Evolutionary conservation across 2,329 filamentous ascomycete genomes (phyloP).

Genomic region (Stachybotrys elegans): DNA sequence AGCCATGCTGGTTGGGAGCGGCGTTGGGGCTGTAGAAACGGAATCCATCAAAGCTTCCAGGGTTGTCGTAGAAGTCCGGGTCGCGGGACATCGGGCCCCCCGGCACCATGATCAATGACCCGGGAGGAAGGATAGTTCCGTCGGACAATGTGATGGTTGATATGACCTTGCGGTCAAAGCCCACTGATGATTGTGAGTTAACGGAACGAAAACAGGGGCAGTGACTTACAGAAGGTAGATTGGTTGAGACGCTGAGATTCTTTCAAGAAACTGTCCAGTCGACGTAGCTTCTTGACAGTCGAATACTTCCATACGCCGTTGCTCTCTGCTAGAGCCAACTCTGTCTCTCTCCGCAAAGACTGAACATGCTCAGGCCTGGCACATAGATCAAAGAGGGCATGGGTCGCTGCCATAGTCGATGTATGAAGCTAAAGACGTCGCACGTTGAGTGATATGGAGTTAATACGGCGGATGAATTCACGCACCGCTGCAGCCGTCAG

Average conservation of each 20-base stretch:
- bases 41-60: background rate
- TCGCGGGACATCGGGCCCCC: slow-evolving; percentile 2
- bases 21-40: slow-evolving; percentile 2
- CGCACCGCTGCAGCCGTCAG: slow-evolving; percentile 1
- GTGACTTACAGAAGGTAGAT: slow-evolving; percentile 2
- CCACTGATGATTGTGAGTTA: background rate
- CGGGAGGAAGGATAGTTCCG: background rate
- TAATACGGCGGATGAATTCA: background rate
- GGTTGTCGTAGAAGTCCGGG: background rate
- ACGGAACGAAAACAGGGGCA: background rate
- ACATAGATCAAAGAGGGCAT: slow-evolving; percentile 1
- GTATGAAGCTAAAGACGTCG: slow-evolving; percentile 1
- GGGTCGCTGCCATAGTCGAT: slow-evolving; percentile 1
- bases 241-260: slow-evolving; percentile 2
- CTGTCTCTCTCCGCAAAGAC: background rate
- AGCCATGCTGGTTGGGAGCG: background rate
- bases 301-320: background rate
- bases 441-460: background rate
- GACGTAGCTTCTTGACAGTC: background rate
- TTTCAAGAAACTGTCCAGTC: slow-evolving; percentile 1
- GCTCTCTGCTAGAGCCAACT: background rate
- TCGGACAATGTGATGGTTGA: background rate
- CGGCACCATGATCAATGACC: background rate
- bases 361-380: background rate
- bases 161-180: slow-evolving; percentile 1